These are phyloP conservation scores for Sanghuangporus baumii DNA, from an alignment of 1,284 basidiomycete genomes.

Conservation along the genomic window DNA sequence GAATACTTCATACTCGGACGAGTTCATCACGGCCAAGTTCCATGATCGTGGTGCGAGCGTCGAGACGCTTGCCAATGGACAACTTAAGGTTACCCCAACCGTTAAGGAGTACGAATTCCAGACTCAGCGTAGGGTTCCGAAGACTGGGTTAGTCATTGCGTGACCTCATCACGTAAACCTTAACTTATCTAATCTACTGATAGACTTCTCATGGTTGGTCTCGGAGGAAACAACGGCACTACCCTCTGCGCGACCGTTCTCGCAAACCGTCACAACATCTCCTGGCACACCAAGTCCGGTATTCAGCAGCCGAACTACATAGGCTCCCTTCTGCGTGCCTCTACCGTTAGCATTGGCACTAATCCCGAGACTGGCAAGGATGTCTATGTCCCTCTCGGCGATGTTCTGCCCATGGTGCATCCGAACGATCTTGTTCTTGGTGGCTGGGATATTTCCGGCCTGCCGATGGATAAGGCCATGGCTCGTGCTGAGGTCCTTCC, in stretches of 20 bases:
- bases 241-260: slow-evolving; percentile 94
- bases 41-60: slow-evolving; percentile 80
- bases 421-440: slow-evolving; percentile 97
- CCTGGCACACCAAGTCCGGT: slow-evolving; percentile 93
- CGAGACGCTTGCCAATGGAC: slow-evolving; percentile 56
- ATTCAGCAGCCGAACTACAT: slow-evolving; percentile 96
- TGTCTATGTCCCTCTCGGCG: slow-evolving; percentile 88
- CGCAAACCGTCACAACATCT: slow-evolving; percentile 93
- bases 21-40: slow-evolving; percentile 81
- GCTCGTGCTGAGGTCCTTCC: slow-evolving; percentile 90
- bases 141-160: slow-evolving; percentile 74
- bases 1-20: slow-evolving; percentile 76
- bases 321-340: slow-evolving; percentile 89
- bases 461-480: slow-evolving; percentile 90
- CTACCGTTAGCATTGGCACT: slow-evolving; percentile 87
- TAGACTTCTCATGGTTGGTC: slow-evolving; percentile 94
- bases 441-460: slow-evolving; percentile 95
- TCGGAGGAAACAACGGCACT: slow-evolving; percentile 97
- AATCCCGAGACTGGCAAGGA: slow-evolving; percentile 86
- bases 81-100: slow-evolving; percentile 74
- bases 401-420: slow-evolving; percentile 97
- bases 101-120: slow-evolving; percentile 85
- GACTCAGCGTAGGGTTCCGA: slow-evolving; percentile 82
- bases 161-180: slow-evolving; percentile 15
- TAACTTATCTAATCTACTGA: slow-evolving; percentile 16